These are phyloP conservation scores for Ceratocystis destructans DNA, from an alignment of 2,329 filamentous ascomycete genomes.

Conservation along the genomic window DNA sequence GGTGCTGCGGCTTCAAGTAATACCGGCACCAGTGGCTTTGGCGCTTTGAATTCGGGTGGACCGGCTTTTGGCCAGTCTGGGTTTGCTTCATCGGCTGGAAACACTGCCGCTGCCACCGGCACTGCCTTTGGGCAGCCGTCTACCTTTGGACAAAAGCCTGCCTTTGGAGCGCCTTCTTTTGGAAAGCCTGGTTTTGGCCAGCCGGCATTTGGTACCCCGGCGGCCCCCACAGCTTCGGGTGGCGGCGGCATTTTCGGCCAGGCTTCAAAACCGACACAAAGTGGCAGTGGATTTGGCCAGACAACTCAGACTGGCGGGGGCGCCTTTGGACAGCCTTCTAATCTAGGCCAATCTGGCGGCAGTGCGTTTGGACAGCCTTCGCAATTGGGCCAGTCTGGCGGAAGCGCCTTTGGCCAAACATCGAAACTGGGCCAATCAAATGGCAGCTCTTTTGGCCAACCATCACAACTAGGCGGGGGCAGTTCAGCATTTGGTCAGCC, in stretches of 20 bases:
- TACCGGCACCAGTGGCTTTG: slow-evolving; percentile 11
- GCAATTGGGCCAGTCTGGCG: slow-evolving; percentile 24
- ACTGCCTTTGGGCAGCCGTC: slow-evolving; percentile 21
- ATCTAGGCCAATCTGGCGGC: slow-evolving; percentile 24
- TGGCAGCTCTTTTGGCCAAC: slow-evolving; percentile 27
- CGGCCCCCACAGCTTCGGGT: neutral
- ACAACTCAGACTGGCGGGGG: slow-evolving; percentile 23
- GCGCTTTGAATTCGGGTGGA: neutral
- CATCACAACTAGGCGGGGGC: slow-evolving; percentile 26
- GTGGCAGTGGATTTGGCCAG: slow-evolving; percentile 29
- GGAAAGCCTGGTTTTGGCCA: slow-evolving; percentile 16
- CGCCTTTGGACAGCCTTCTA: slow-evolving; percentile 29
- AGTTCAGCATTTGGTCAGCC: slow-evolving; percentile 24
- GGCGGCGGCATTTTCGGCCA: slow-evolving; percentile 27
- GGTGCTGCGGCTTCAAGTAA: neutral
- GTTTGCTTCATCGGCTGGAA: neutral
- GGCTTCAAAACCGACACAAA: slow-evolving; percentile 26
- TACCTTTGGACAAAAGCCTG: slow-evolving; percentile 27
- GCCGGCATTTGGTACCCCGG: slow-evolving; percentile 12
- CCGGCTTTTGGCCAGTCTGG: slow-evolving; percentile 13
- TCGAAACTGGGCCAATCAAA: slow-evolving; percentile 23
- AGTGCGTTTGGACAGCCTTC: slow-evolving; percentile 26
- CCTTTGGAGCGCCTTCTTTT: slow-evolving; percentile 25
- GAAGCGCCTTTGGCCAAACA: slow-evolving; percentile 27
- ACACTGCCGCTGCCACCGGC: slow-evolving; percentile 8